Conservation (phyloP, 2,329 filamentous ascomycete species). For the Fusarium sp. region DNA sequence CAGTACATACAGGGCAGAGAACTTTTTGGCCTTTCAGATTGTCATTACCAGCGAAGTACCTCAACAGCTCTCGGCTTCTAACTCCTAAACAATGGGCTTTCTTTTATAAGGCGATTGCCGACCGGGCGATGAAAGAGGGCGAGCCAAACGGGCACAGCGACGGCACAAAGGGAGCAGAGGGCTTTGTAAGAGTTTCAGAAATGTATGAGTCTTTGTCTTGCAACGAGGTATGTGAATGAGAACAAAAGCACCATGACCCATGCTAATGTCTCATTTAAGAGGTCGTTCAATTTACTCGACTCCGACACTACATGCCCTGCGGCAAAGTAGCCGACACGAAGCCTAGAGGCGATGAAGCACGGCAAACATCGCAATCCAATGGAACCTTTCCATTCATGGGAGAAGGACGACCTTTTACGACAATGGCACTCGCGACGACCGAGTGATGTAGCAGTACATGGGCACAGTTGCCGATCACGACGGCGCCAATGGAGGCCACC, state of each 20-base stretch:
- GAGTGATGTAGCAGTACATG: not conserved
- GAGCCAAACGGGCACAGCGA: no score
- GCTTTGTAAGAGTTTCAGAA: not conserved
- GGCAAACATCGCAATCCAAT: no score
- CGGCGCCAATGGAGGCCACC: not conserved
- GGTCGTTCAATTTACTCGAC: not conserved
- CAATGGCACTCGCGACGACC: not conserved
- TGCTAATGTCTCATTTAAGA: not conserved
- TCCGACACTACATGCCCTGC: not conserved
- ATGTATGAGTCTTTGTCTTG: not conserved
- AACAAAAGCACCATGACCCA: not conserved
- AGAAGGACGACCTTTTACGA: not conserved
- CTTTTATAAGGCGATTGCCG: not conserved
- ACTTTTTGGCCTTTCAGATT: no score
- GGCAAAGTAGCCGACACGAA: not conserved
- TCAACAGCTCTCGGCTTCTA: not conserved
- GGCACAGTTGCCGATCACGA: not conserved
- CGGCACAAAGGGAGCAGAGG: not conserved
- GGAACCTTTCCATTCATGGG: not conserved
- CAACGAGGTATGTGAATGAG: not conserved
- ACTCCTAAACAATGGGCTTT: not conserved
- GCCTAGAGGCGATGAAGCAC: not conserved
- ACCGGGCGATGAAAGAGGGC: no score
- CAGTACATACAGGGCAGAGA: no score
- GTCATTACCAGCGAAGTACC: no score